Conservation (phyloP, 1,284 basidiomycete species). For the Sanghuangporus baumii region DNA sequence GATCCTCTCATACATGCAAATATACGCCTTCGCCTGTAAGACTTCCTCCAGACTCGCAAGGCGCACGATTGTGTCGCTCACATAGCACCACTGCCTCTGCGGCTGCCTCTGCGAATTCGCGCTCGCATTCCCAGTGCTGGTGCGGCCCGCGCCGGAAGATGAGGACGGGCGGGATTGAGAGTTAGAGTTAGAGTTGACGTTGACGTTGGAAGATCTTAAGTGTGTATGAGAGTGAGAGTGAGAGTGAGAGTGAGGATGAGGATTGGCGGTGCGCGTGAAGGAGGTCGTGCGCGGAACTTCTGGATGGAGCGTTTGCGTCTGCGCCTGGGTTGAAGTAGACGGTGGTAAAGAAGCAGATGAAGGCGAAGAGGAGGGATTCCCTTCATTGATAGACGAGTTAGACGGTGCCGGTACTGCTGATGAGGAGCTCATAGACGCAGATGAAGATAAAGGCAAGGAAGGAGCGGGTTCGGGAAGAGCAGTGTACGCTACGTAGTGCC, state of each 20-base stretch:
- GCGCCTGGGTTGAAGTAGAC: background rate
- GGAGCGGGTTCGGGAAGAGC: conserved; percentile 41
- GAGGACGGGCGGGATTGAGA: conserved; percentile 7
- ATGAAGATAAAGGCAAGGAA: background rate
- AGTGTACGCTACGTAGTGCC: conserved; percentile 81
- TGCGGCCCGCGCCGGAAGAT: background rate
- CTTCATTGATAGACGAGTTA: background rate
- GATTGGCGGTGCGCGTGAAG: conserved; percentile 7
- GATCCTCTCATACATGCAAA: conserved; percentile 82
- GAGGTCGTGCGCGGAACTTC: conserved; percentile 20
- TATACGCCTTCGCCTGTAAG: conserved; percentile 83
- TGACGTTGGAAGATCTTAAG: background rate
- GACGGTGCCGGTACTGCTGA: background rate
- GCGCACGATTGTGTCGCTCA: conserved; percentile 80
- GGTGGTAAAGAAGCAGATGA: background rate
- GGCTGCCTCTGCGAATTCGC: background rate
- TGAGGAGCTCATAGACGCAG: background rate
- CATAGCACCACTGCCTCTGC: conserved; percentile 81
- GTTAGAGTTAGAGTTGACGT: conserved; percentile 19
- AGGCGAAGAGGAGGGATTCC: background rate
- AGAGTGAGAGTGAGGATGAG: conserved; percentile 20
- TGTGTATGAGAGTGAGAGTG: conserved; percentile 3
- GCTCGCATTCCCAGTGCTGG: background rate
- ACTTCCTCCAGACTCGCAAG: conserved; percentile 83
- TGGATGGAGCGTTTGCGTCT: conserved; percentile 2